Evolutionary conservation across 108 stramenopile genomes (phyloP).

Genomic region (Pseudonitzschia multiseries): DNA sequence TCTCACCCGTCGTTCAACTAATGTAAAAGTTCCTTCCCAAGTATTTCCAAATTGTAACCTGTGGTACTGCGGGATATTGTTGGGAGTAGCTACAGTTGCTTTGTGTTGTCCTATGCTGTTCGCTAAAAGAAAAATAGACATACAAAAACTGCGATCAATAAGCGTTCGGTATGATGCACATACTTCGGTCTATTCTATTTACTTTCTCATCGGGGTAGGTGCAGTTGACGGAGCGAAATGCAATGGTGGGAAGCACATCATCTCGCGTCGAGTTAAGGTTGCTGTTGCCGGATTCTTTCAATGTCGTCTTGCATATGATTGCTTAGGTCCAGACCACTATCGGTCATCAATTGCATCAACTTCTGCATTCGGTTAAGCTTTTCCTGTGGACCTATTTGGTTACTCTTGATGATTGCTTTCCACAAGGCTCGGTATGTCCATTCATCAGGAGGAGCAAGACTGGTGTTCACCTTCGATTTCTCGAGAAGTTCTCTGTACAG

Average conservation of each 20-base stretch:
- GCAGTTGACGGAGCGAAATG: too few relatives aligned
- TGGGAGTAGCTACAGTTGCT: too few relatives aligned
- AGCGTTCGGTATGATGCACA: too few relatives aligned
- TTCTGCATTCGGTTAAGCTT: neutral
- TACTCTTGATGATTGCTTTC: slow-evolving; percentile 25
- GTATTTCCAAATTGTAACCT: too few relatives aligned
- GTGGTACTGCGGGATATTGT: too few relatives aligned
- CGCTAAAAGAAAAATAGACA: too few relatives aligned
- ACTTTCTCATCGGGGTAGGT: neutral
- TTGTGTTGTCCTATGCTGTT: too few relatives aligned
- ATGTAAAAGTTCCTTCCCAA: too few relatives aligned
- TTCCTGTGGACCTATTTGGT: neutral
- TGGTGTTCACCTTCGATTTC: neutral
- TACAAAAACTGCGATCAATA: too few relatives aligned
- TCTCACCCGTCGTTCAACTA: too few relatives aligned
- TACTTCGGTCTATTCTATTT: neutral
- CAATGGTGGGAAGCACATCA: neutral
- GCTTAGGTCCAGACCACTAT: neutral
- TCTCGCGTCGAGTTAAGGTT: neutral
- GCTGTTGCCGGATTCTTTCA: neutral
- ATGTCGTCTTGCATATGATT: neutral
- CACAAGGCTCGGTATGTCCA: slow-evolving; percentile 31
- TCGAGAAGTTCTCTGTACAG: slow-evolving; percentile 3
- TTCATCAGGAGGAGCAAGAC: slow-evolving; percentile 19
- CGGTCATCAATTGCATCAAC: neutral